Conservation (phyloP, 768 basidiomycete genomes). For the Leccinum imitatum region DNA sequence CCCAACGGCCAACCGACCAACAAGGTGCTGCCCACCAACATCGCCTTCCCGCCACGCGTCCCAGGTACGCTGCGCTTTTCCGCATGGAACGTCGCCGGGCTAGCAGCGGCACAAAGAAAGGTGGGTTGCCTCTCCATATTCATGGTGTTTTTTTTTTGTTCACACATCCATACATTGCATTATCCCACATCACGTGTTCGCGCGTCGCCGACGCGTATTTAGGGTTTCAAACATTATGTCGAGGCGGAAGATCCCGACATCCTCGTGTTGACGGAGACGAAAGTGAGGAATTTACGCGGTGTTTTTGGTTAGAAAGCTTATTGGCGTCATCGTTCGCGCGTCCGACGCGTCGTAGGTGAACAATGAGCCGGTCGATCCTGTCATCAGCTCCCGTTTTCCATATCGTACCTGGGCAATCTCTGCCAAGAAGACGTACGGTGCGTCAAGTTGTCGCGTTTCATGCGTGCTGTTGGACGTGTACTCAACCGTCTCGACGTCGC, state of each 20-base stretch:
- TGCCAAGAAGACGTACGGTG: constrained; percentile 77
- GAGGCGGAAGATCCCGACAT: constrained; percentile 87
- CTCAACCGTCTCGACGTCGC: constrained; percentile 6
- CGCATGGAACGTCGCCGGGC: constrained; percentile 80
- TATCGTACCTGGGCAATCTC: constrained; percentile 77
- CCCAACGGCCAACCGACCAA: too few species aligned
- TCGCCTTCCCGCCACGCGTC: constrained; percentile 9
- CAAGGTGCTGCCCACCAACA: constrained; percentile 19
- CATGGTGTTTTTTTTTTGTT: constrained; percentile 6
- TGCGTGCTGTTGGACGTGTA: background rate
- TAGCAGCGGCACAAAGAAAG: constrained; percentile 77
- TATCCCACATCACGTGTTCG: too few species aligned
- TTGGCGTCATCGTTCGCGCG: too few species aligned
- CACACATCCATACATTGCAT: too few species aligned
- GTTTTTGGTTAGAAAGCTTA: background rate
- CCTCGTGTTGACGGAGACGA: constrained; percentile 83
- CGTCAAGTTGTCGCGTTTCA: constrained; percentile 19
- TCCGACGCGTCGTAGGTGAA: constrained; percentile 54
- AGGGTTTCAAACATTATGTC: constrained; percentile 82
- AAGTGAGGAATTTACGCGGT: constrained; percentile 40
- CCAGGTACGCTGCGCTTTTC: constrained; percentile 54
- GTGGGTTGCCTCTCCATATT: constrained; percentile 32
- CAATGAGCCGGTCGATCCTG: constrained; percentile 59
- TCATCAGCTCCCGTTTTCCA: constrained; percentile 58
- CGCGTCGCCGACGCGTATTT: background rate